Base-by-base conservation (phyloP, 2,329 filamentous ascomycete species). In the Alternaria burnsii region DNA sequence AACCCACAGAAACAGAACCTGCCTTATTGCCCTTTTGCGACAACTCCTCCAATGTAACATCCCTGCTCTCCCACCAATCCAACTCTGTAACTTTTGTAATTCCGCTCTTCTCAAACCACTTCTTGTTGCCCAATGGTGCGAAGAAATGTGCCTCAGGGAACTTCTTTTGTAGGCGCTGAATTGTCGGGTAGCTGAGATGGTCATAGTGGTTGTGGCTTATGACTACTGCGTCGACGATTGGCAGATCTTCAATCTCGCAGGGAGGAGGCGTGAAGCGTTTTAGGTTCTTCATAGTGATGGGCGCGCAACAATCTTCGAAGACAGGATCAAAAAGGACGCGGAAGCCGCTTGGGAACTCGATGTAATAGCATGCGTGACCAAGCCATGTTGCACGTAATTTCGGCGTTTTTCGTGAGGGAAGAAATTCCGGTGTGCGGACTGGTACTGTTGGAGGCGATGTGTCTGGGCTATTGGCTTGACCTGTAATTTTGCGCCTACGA, bases 121-220 rank as follows among this genome's bases (percentile, higher is more conserved):
- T 82, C 78, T 91, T 91, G 58, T 97, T 87, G 2, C 93, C 93
- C 4, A 97, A 79, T 0, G 93, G 92, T 22, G 93, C 93, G 65
- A 97, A 95, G 81, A 95, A 97, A 66, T 96, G 92, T 41, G 88
- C 93, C 14, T 91, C 85, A 0, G 93, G 93, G 71, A 95, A 89
- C 53, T 86, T 83, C 67, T 87, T 84, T 55, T 88, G 84, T 54
- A 97, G 85, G 69, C 92, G 87, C 62, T 86, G 84, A 22, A 97
- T 86, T 0, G 91, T 93, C 0, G 88, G 85, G 70, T 93, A 88
- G 1, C 91, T 94, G 12, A 98, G 83, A 75, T 97, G 94, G 78
- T 97, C 94, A 77, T 97, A 97, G 80, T 97, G 94, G 70, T 89
- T 93, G 79, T 97, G 94, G 18, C 89, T 92, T 68, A 97, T 97